phyloP scores from a whole-genome alignment of 192 early-diverging fungal species.

The Physocladia obscura region DNA sequence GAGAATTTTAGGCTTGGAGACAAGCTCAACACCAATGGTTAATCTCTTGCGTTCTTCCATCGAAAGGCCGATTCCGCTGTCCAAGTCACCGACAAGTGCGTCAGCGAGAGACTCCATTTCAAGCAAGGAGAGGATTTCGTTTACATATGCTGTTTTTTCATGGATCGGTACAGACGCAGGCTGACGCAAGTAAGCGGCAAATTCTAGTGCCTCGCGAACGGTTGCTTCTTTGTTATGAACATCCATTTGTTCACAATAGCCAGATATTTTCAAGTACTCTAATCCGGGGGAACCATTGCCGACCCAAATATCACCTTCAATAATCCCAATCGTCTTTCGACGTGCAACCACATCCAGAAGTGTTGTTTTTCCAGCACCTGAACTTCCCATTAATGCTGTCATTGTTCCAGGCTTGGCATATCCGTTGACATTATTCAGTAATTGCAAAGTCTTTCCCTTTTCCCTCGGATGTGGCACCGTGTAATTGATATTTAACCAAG shows the following conservation, averaged over 20 bases:
- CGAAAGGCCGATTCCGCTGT: conserved; percentile 74
- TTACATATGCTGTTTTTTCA: conserved; percentile 75
- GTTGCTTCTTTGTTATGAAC: conserved; percentile 73
- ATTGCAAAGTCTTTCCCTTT: conserved; percentile 60
- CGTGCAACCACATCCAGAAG: conserved; percentile 37
- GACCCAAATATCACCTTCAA: conserved; percentile 59
- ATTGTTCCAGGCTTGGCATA: conserved; percentile 75
- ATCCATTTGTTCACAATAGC: conserved; percentile 84
- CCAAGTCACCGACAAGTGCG: conserved; percentile 71
- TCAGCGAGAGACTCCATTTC: conserved; percentile 75
- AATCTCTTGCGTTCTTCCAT: conserved; percentile 86
- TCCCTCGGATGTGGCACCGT: conserved; percentile 55
- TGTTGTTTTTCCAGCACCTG: conserved; percentile 54
- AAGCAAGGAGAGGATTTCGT: conserved; percentile 72
- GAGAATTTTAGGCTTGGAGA: conserved; percentile 80
- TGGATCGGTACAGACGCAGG: conserved; percentile 57
- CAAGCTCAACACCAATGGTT: conserved; percentile 84
- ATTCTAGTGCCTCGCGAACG: conserved; percentile 74
- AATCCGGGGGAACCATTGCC: conserved; percentile 15
- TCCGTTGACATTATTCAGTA: conserved; percentile 69
- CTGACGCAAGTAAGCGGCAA: conserved; percentile 51
- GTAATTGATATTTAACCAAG: conserved; percentile 70
- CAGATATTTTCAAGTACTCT: conserved; percentile 37
- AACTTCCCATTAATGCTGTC: conserved; percentile 68
- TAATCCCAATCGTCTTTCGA: conserved; percentile 65